Percentiles rank a stretch among this genome's conserved stretches.
These are phyloP conservation scores for Cubamyces sp. DNA, from an alignment of 768 basidiomycete species.

Conservation along the genomic window DNA sequence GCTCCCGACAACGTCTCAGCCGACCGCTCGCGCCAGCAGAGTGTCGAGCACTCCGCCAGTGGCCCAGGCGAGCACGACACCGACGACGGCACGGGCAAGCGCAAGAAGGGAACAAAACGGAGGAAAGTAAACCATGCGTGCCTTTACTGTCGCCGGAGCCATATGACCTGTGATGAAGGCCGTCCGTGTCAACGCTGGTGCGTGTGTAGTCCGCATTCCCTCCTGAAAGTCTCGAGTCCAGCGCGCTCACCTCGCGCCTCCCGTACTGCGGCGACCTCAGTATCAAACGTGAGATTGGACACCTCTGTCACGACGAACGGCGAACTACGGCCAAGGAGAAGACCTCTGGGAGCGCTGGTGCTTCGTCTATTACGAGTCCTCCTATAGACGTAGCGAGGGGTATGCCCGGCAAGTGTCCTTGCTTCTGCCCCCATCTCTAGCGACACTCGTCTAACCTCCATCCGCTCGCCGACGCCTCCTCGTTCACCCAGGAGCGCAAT, in stretches of 20 bases:
- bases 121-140: constrained; percentile 93
- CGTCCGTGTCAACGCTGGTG: constrained; percentile 93
- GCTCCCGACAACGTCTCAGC: constrained; percentile 28
- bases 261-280: constrained; percentile 42
- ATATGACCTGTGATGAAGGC: constrained; percentile 92
- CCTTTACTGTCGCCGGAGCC: constrained; percentile 89
- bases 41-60: constrained; percentile 19
- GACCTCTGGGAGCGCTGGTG: constrained; percentile 38
- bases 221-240: not conserved
- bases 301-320: constrained; percentile 90
- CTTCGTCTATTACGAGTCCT: constrained; percentile 34
- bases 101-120: constrained; percentile 57
- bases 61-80: constrained; percentile 35
- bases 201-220: constrained; percentile 37
- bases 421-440: not conserved
- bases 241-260: constrained; percentile 17
- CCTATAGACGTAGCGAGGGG: constrained; percentile 31
- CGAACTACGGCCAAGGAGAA: constrained; percentile 53
- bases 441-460: not conserved
- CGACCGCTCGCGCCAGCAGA: constrained; percentile 22
- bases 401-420: constrained; percentile 30
- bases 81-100: constrained; percentile 42
- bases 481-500: constrained; percentile 30
- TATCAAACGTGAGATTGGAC: constrained; percentile 95
- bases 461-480: constrained; percentile 2